Conservation (phyloP, 345 rosid species). For the Citrus sp. region DNA sequence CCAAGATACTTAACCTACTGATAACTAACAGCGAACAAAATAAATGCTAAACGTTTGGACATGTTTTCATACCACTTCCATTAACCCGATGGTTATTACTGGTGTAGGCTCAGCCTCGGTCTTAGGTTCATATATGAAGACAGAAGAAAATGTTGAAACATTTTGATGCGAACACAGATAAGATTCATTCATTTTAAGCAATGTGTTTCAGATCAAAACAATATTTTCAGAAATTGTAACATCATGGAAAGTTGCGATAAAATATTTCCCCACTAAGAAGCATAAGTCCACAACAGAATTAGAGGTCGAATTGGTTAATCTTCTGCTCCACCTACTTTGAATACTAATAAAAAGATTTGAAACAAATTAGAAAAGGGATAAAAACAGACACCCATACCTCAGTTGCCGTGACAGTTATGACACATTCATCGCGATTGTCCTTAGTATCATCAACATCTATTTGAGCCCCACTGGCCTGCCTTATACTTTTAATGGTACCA, state of each 20-base stretch:
- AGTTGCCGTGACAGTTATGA: constrained; percentile 58
- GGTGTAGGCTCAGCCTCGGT: neutral
- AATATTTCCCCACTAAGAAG: neutral
- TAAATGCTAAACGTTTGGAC: neutral
- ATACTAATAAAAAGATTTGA: neutral
- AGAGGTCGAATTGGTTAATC: neutral
- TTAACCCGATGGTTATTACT: neutral
- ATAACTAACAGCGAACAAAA: neutral
- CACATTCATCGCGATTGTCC: constrained; percentile 63
- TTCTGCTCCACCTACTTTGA: constrained; percentile 1
- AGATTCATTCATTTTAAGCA: neutral
- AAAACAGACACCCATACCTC: constrained; percentile 43
- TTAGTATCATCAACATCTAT: constrained; percentile 82
- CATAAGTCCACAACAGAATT: neutral
- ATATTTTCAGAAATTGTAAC: neutral
- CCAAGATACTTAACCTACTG: neutral
- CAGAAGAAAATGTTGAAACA: neutral
- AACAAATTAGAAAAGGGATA: neutral
- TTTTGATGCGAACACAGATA: neutral
- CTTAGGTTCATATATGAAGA: neutral
- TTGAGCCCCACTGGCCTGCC: constrained; percentile 87
- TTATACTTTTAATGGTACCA: constrained; percentile 76
- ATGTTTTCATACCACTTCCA: neutral
- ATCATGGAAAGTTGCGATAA: neutral
- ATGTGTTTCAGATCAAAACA: neutral